Conservation (phyloP, 2,329 filamentous ascomycete genomes). For the Pseudogymnoascus sp. region DNA sequence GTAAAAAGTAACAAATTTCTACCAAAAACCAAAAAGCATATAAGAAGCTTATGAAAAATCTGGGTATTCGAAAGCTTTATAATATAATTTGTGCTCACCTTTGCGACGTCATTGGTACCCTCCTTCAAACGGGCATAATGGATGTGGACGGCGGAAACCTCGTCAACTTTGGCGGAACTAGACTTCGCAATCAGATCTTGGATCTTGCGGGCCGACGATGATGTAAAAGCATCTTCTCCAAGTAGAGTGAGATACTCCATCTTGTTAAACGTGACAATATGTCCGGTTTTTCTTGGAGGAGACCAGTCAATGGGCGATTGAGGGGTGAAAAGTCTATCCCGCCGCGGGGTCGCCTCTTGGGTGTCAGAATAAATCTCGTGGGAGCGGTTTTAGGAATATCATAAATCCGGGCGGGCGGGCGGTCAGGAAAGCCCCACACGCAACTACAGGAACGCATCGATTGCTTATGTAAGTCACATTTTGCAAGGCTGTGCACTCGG, state of each 20-base stretch:
- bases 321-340: conserved; percentile 9
- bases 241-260: conserved; percentile 25
- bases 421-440: not conserved
- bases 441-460: not conserved
- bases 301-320: conserved; percentile 7
- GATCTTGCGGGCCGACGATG: conserved; percentile 25
- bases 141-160: conserved; percentile 24
- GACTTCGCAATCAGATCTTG: conserved; percentile 14
- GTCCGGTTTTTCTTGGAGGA: conserved; percentile 8
- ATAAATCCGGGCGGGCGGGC: conserved; percentile 1
- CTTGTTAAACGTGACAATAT: conserved; percentile 10
- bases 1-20: conserved; percentile 9
- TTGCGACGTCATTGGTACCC: conserved; percentile 13
- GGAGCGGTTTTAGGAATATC: not conserved
- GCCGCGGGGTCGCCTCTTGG: conserved; percentile 10
- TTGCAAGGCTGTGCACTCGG: conserved; percentile 1
- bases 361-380: conserved; percentile 9
- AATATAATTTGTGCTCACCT: conserved; percentile 10
- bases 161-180: conserved; percentile 18
- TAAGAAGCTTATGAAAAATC: not conserved
- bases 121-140: conserved; percentile 25
- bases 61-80: not conserved
- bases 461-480: not conserved
- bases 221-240: conserved; percentile 27
- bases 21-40: not conserved